phyloP scores from a whole-genome alignment of 495 filamentous ascomycete species.

The Neurospora sp. region DNA sequence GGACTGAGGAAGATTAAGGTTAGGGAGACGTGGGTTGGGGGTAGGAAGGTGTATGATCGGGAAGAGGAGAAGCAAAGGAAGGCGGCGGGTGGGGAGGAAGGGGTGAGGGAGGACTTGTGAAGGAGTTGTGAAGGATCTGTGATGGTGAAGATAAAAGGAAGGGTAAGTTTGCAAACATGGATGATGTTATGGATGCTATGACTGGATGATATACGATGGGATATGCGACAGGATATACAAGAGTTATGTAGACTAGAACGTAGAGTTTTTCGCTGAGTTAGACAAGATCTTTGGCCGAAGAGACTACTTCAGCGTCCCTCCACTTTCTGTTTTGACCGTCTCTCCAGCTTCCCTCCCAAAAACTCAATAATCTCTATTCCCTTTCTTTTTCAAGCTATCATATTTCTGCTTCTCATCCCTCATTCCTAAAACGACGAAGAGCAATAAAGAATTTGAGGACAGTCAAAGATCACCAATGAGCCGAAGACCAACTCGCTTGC shows the following conservation, averaged over 20 bases:
- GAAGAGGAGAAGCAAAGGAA: conserved; percentile 5
- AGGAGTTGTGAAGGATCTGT: neutral
- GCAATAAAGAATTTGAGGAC: neutral
- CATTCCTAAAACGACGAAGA: neutral
- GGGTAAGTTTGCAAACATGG: neutral
- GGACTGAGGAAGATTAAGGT: conserved; percentile 39
- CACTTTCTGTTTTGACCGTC: neutral
- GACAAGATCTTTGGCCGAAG: neutral
- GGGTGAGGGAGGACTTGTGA: conserved; percentile 8
- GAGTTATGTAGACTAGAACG: neutral
- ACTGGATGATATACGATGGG: neutral
- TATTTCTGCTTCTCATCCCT: neutral
- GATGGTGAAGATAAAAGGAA: neutral
- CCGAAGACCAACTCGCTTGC: neutral
- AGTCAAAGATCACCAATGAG: neutral
- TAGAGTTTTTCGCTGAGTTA: neutral
- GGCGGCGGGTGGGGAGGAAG: neutral
- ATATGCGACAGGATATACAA: neutral
- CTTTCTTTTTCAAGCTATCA: neutral
- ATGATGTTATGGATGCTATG: neutral
- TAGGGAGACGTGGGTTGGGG: conserved; percentile 54
- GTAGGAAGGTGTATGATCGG: conserved; percentile 31
- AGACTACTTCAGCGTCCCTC: neutral
- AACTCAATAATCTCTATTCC: neutral
- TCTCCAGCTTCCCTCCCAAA: neutral